A percentile compares a stretch with the other conserved stretches of the same genome.
Conservation (phyloP, 805 yeast genomes). For the Myxozyma udenii region DNA sequence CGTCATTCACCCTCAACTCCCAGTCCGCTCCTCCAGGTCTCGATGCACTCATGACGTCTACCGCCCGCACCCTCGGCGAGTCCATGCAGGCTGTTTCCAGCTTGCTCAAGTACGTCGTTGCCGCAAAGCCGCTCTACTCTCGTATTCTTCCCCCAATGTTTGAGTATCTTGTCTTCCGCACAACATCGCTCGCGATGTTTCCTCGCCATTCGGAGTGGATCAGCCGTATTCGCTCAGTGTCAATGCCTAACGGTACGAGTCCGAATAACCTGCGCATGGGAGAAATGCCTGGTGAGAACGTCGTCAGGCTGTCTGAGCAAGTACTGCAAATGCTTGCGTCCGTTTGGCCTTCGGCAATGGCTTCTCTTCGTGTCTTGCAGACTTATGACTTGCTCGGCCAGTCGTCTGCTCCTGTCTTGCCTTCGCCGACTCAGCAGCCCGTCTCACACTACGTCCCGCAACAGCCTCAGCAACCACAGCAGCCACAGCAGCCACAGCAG, state of each 20-base stretch:
- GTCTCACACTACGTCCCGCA: no score
- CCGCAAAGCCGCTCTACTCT: background rate
- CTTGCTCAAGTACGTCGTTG: constrained; percentile 3
- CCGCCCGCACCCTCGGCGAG: constrained; percentile 1
- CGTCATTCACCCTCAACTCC: background rate
- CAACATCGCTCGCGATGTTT: constrained; percentile 3
- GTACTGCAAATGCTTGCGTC: background rate
- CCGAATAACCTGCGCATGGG: background rate
- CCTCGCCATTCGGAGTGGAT: background rate
- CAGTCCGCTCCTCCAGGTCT: no score
- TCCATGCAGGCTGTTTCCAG: constrained; percentile 2
- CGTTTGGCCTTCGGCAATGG: constrained; percentile 9
- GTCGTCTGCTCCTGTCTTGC: no score
- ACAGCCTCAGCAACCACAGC: no score
- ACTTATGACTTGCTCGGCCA: background rate
- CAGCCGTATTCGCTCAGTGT: background rate
- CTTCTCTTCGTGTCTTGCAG: constrained; percentile 1
- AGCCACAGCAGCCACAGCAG: no score
- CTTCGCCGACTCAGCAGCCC: no score
- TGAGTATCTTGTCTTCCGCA: constrained; percentile 10
- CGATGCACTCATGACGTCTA: background rate
- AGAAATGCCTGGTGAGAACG: background rate
- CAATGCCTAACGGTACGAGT: background rate
- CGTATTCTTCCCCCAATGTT: constrained; percentile 13
- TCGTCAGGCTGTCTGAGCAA: background rate